Evolutionary conservation across 257 asterid genomes (phyloP).

Genomic region (Schizonepeta tenuifolia): DNA sequence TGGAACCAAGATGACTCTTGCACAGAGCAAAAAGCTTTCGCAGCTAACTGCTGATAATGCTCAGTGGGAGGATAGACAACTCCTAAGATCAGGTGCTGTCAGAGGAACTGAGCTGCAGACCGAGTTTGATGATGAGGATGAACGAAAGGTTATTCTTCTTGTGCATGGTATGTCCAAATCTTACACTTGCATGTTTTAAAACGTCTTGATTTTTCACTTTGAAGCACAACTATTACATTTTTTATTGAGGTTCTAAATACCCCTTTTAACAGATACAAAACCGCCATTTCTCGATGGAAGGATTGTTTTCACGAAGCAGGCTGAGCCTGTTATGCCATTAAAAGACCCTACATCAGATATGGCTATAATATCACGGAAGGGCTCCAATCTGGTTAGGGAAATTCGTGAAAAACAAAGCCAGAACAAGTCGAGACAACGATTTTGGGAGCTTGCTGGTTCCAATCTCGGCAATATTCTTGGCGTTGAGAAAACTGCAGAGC

Average conservation of each 20-base stretch:
- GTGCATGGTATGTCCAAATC: slow-evolving; percentile 72
- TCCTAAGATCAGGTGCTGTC: slow-evolving; percentile 96
- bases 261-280: slow-evolving; percentile 70
- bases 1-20: slow-evolving; percentile 95
- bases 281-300: slow-evolving; percentile 99
- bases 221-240: slow-evolving; percentile 13
- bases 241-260: slow-evolving; percentile 34
- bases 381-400: slow-evolving; percentile 86
- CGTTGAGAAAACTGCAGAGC: slow-evolving; percentile 92
- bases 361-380: slow-evolving; percentile 98
- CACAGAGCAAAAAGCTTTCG: slow-evolving; percentile 92
- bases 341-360: slow-evolving; percentile 98
- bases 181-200: slow-evolving; percentile 6
- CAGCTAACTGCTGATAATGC: slow-evolving; percentile 99
- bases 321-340: slow-evolving; percentile 91
- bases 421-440: slow-evolving; percentile 93
- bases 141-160: slow-evolving; percentile 88
- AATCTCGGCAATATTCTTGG: slow-evolving; percentile 95
- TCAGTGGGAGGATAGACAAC: slow-evolving; percentile 99
- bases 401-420: slow-evolving; percentile 91
- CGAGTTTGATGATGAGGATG: slow-evolving; percentile 96
- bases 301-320: slow-evolving; percentile 91
- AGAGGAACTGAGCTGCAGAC: slow-evolving; percentile 95
- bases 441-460: slow-evolving; percentile 99
- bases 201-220: slow-evolving; percentile 28